Base-by-base conservation (phyloP, 2,329 filamentous ascomycete species). In the Botrytis pseudocinerea region DNA sequence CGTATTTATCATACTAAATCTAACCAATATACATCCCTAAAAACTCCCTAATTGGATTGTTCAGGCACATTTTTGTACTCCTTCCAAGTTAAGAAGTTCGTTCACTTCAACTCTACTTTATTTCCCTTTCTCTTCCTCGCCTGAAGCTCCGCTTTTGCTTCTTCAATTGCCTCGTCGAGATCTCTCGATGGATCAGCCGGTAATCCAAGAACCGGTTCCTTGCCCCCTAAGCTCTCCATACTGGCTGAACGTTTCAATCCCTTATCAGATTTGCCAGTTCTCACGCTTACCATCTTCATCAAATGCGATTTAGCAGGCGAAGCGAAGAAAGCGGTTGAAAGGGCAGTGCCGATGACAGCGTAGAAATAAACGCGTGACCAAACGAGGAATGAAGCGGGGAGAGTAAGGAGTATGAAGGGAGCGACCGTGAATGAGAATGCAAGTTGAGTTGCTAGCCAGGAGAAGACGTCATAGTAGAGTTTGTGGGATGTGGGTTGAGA, bases 301-400 rank as follows among this genome's bases (percentile, higher is more conserved):
- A 94, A 83, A 28, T 82, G 78, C 7, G 84, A 82, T 81, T 95
- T 97, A 2, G 89, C 92, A 0, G 94, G 93, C 1, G 92, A 93
- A 59, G 90, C 88, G 80, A 98, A 97, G 84, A 97, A 92, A 12
- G 85, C 88, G 73, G 95, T 88, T 28, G 90, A 89, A 0, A 83
- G 81, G 16, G 85, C 82, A 1, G 92, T 92, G 76, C 90, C 91
- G 75, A 95, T 80, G 71, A 96, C 85, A 46, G 89, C 90, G 82
- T 97, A 99, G 84, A 94, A 98, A 83, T 97, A 96, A 51, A 98
- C 92, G 60, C 93, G 89, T 0, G 89, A 84, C 96, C 96, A 99
- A 73, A 93, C 91, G 3, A 86, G 84, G 60, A 97, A 82, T 16
- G 92, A 95, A 74, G 90, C 88, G 28, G 85, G 83, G 76, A 98